These are phyloP conservation scores for Tagetes erecta DNA, from an alignment of 129 eudicot genomes.

Conservation along the genomic window DNA sequence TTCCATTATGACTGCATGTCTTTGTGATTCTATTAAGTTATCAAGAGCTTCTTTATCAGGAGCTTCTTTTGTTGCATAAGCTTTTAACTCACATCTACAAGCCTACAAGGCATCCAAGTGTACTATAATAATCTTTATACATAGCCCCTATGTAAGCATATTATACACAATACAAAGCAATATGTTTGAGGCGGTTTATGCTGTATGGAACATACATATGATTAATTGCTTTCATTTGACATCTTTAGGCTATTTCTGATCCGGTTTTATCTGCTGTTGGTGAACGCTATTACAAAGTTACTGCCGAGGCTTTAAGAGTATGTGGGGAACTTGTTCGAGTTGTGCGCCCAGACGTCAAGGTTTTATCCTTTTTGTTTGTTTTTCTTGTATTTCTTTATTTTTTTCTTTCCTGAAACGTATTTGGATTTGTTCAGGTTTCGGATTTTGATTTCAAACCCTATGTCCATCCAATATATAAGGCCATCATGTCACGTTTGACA, in stretches of 20 bases:
- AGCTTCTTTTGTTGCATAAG: too few relatives aligned
- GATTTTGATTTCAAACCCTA: conserved; percentile 89
- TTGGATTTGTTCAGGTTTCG: conserved; percentile 42
- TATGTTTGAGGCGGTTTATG: neutral
- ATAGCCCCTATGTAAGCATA: too few relatives aligned
- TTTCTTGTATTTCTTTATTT: conserved; percentile 3
- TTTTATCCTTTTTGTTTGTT: conserved; percentile 13
- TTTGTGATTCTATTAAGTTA: too few relatives aligned
- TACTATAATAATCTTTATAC: too few relatives aligned
- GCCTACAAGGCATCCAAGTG: too few relatives aligned
- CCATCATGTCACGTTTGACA: conserved; percentile 91
- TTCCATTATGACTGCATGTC: too few relatives aligned
- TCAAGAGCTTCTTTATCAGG: too few relatives aligned
- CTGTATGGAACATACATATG: neutral
- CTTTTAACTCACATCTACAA: too few relatives aligned
- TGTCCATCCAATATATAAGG: conserved; percentile 87
- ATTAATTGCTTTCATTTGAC: neutral
- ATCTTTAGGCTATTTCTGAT: conserved; percentile 73
- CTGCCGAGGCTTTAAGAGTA: conserved; percentile 97
- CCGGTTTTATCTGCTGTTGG: conserved; percentile 92
- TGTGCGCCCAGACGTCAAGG: conserved; percentile 83
- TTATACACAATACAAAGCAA: neutral
- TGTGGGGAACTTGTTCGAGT: conserved; percentile 99
- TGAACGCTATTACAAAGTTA: conserved; percentile 98
- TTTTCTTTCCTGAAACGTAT: conserved; percentile 5